Percentiles rank a stretch among this genome's conserved stretches.
Conservation (phyloP, 352 stramenopile species). For the Phytophthora fragariae region DNA sequence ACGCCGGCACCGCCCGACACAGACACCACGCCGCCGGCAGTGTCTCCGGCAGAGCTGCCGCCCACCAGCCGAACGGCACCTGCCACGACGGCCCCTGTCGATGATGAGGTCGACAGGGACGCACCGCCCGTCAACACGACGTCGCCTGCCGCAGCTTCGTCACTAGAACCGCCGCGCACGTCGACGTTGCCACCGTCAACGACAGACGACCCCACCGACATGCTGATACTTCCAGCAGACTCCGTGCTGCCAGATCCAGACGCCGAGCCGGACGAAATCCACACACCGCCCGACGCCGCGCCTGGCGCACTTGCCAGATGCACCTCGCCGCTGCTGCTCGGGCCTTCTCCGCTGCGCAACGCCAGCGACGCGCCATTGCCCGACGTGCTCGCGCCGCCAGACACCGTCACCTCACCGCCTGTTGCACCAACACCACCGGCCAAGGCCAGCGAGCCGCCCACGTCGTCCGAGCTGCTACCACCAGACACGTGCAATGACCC, state of each 20-base stretch:
- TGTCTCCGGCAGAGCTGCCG: too few relatives aligned
- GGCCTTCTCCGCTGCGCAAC: conserved; percentile 33
- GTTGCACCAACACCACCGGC: conserved; percentile 24
- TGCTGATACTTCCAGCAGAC: conserved; percentile 15
- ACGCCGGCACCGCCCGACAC: too few relatives aligned
- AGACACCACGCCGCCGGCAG: too few relatives aligned
- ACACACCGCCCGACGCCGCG: conserved; percentile 19
- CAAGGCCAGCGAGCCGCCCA: conserved; percentile 22
- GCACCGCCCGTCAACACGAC: conserved; percentile 27
- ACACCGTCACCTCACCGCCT: conserved; percentile 23
- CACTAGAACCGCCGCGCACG: conserved; percentile 10
- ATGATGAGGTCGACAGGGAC: conserved; percentile 4
- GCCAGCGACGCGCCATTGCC: conserved; percentile 20
- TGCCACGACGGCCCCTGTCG: too few relatives aligned
- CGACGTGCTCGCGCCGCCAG: conserved; percentile 24
- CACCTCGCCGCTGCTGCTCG: conserved; percentile 25
- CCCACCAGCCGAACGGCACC: too few relatives aligned
- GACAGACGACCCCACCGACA: conserved; percentile 26
- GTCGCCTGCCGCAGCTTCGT: conserved; percentile 8
- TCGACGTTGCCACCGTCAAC: conserved; percentile 23
- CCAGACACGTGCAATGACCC: conserved; percentile 4
- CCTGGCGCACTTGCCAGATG: conserved; percentile 26
- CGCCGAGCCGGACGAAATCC: conserved; percentile 27
- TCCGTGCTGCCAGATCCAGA: conserved; percentile 3
- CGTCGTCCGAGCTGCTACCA: neutral